Evolutionary conservation across 176 grass and related monocot genomes (phyloP).

Genomic region (Zizania latifolia): DNA sequence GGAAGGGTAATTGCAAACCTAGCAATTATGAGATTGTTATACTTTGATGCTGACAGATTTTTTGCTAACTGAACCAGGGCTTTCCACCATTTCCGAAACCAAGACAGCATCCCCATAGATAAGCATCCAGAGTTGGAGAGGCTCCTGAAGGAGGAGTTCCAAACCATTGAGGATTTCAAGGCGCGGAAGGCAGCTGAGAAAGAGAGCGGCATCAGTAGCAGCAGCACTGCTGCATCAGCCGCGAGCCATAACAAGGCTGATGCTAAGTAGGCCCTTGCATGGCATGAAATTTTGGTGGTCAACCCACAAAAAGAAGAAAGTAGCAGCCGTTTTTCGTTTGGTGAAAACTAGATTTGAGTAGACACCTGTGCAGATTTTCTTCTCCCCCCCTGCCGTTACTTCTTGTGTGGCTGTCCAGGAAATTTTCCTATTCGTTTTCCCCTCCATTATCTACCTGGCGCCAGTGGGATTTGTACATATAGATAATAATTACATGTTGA

Average conservation of each 20-base stretch:
- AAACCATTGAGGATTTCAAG: constrained; percentile 59
- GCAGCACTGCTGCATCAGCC: constrained; percentile 2
- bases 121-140: constrained; percentile 71
- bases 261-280: constrained; percentile 21
- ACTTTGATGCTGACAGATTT: background rate
- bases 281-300: constrained; percentile 41
- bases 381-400: constrained; percentile 33
- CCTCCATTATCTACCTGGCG: constrained; percentile 25
- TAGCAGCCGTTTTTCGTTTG: constrained; percentile 29
- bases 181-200: constrained; percentile 21
- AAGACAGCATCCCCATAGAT: constrained; percentile 32
- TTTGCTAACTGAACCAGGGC: constrained; percentile 57
- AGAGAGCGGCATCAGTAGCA: background rate
- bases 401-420: constrained; percentile 34
- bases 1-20: background rate
- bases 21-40: constrained; percentile 7
- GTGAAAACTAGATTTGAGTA: constrained; percentile 36
- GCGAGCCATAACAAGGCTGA: constrained; percentile 37
- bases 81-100: constrained; percentile 79
- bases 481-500: constrained; percentile 42
- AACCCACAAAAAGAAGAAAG: constrained; percentile 26
- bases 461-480: constrained; percentile 55
- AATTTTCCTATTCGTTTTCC: constrained; percentile 18
- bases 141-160: constrained; percentile 70
- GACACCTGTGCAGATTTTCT: constrained; percentile 59